Evolutionary conservation across 2,329 filamentous ascomycete genomes (phyloP).

Genomic region (Botrytis elliptica): DNA sequence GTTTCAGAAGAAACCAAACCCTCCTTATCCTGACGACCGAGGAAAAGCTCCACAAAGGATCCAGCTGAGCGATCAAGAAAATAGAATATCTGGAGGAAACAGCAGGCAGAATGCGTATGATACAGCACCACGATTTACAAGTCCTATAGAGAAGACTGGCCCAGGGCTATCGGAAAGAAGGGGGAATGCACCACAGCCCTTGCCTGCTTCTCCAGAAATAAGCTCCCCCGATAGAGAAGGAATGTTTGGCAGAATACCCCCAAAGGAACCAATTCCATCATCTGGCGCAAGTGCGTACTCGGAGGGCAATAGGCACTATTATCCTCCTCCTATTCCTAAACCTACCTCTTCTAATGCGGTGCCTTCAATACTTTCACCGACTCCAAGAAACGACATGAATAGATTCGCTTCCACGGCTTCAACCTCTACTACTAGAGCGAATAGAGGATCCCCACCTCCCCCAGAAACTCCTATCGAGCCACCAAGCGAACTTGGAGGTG

Average conservation of each 20-base stretch:
- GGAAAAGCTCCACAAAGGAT: slow-evolving; percentile 29
- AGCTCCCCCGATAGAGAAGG: slow-evolving; percentile 73
- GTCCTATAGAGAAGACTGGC: slow-evolving; percentile 55
- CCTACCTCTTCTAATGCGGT: slow-evolving; percentile 29
- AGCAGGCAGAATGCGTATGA: slow-evolving; percentile 38
- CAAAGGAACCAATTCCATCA: slow-evolving; percentile 30
- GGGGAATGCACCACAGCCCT: slow-evolving; percentile 75
- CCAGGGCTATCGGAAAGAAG: slow-evolving; percentile 76
- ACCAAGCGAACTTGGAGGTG: slow-evolving; percentile 66
- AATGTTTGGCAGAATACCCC: slow-evolving; percentile 65
- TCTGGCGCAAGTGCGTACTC: slow-evolving; percentile 28
- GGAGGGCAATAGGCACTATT: slow-evolving; percentile 45
- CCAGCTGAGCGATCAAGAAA: slow-evolving; percentile 25
- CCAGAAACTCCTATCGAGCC: slow-evolving; percentile 86
- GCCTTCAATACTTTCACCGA: slow-evolving; percentile 33
- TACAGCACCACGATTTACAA: slow-evolving; percentile 36
- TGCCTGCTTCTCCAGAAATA: slow-evolving; percentile 79
- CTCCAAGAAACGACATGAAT: slow-evolving; percentile 49
- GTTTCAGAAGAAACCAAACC: slow-evolving; percentile 24
- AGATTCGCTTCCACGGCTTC: slow-evolving; percentile 80
- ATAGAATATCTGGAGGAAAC: slow-evolving; percentile 26
- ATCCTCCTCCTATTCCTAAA: slow-evolving; percentile 53
- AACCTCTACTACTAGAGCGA: slow-evolving; percentile 87
- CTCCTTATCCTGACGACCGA: slow-evolving; percentile 40
- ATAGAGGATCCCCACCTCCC: slow-evolving; percentile 88